Evolutionary conservation across 768 basidiomycete species (phyloP).

Genomic region (Phanerodontia chrysosporium): DNA sequence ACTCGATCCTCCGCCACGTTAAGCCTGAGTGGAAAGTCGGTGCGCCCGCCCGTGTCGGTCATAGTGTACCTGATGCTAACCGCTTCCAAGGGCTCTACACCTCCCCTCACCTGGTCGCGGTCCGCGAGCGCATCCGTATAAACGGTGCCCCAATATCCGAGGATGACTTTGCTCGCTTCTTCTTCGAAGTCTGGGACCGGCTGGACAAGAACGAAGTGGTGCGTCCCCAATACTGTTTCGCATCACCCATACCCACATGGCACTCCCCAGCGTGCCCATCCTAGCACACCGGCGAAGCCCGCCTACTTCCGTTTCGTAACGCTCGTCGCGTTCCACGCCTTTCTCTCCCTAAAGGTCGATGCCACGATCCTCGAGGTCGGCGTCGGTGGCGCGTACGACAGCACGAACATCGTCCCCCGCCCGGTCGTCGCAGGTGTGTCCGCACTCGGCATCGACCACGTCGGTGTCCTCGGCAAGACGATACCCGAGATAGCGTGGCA

Average conservation of each 20-base stretch:
- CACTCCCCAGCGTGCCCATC: conserved; percentile 42
- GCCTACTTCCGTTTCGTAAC: conserved; percentile 94
- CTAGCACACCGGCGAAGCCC: conserved; percentile 67
- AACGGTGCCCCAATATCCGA: conserved; percentile 89
- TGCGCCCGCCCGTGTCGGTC: conserved; percentile 21
- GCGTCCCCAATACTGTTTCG: not conserved
- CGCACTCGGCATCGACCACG: conserved; percentile 89
- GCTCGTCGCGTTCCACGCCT: conserved; percentile 86
- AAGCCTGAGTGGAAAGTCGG: conserved; percentile 79
- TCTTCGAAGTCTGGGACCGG: conserved; percentile 94
- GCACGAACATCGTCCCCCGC: conserved; percentile 90
- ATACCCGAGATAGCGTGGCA: conserved; percentile 88
- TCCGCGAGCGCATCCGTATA: conserved; percentile 91
- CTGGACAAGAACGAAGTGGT: conserved; percentile 64
- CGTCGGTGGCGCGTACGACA: conserved; percentile 90
- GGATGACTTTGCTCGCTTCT: conserved; percentile 82
- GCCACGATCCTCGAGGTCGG: conserved; percentile 96
- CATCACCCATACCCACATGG: not conserved
- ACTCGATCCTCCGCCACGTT: conserved; percentile 77
- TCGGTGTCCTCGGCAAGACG: conserved; percentile 82
- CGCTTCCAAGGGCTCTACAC: conserved; percentile 77
- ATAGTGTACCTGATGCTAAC: not conserved
- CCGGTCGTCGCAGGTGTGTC: conserved; percentile 91
- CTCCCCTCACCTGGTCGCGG: conserved; percentile 93
- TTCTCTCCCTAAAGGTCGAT: conserved; percentile 75